Conservation (phyloP, 2,329 filamentous ascomycete genomes). For the Mollisia scopiformis region DNA sequence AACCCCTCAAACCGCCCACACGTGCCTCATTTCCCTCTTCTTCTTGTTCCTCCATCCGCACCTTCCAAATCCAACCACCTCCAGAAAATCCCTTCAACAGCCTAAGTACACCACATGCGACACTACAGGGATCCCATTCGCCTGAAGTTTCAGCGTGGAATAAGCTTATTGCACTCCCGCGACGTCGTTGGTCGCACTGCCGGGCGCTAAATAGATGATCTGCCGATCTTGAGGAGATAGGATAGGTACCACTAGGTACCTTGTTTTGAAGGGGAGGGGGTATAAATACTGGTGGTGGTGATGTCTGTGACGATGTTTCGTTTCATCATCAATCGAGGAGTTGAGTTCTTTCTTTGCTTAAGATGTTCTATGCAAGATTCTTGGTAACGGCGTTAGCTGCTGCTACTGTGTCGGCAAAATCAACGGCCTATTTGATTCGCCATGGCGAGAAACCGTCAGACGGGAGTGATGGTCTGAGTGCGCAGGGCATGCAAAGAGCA, state of each 20-base stretch:
- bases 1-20: not conserved
- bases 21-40: not conserved
- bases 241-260: too few species aligned
- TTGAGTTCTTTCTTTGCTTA: too few species aligned
- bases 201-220: not conserved
- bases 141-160: conserved; percentile 6
- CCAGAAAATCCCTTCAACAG: not conserved
- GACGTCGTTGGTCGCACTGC: not conserved
- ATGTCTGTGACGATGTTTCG: not conserved
- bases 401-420: conserved; percentile 12
- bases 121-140: not conserved
- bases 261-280: not conserved
- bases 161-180: conserved; percentile 9
- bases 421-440: conserved; percentile 64
- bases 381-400: conserved; percentile 1
- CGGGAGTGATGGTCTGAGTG: conserved; percentile 51
- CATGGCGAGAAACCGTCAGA: conserved; percentile 64
- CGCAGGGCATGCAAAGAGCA: conserved; percentile 55
- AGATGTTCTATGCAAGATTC: conserved; percentile 11
- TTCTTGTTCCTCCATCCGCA: not conserved
- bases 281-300: too few species aligned
- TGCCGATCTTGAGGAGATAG: too few species aligned
- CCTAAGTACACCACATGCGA: not conserved
- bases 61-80: not conserved
- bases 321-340: too few species aligned